Percentiles rank a stretch among this genome's conserved stretches.
Evolutionary conservation across 2,329 filamentous ascomycete species (phyloP).

Genomic region (Leptographium galeiforme): DNA sequence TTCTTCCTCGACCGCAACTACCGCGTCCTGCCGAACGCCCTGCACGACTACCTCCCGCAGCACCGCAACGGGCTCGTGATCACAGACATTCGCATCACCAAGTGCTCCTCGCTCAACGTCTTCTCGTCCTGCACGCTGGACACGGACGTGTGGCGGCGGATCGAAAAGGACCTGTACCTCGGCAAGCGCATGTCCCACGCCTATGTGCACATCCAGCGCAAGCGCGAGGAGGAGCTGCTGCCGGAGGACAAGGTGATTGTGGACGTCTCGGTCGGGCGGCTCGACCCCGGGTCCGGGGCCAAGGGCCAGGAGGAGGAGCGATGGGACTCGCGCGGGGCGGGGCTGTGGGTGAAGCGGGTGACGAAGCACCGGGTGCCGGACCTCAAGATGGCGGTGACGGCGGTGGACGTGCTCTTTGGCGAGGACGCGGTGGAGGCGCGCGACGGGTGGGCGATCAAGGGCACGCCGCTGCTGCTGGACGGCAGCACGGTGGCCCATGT

Average conservation of each 20-base stretch:
- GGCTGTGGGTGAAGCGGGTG: slow-evolving; percentile 72
- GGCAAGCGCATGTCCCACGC: slow-evolving; percentile 62
- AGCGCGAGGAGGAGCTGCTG: slow-evolving; percentile 71
- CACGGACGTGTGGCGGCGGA: slow-evolving; percentile 57
- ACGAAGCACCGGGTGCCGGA: slow-evolving; percentile 61
- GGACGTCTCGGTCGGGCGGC: slow-evolving; percentile 60
- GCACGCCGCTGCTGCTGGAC: slow-evolving; percentile 60
- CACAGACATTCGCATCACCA: slow-evolving; percentile 69
- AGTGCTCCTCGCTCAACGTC: slow-evolving; percentile 60
- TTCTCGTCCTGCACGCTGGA: slow-evolving; percentile 69
- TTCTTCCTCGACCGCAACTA: slow-evolving; percentile 83
- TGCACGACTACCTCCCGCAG: slow-evolving; percentile 76
- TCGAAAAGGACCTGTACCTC: slow-evolving; percentile 84
- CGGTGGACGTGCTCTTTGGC: slow-evolving; percentile 76
- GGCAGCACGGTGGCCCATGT: slow-evolving; percentile 56
- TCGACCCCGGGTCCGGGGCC: slow-evolving; percentile 51
- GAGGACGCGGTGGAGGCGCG: slow-evolving; percentile 85
- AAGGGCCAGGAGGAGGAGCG: slow-evolving; percentile 38
- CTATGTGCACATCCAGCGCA: slow-evolving; percentile 70
- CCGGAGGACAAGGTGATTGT: slow-evolving; percentile 65
- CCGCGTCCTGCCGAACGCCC: slow-evolving; percentile 68
- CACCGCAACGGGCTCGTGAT: slow-evolving; percentile 77
- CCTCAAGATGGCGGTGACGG: slow-evolving; percentile 60
- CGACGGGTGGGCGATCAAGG: slow-evolving; percentile 68
- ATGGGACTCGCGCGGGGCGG: slow-evolving; percentile 68